Evolutionary conservation across 257 asterid genomes (phyloP).

Genomic region (Solanum appendiculatum): DNA sequence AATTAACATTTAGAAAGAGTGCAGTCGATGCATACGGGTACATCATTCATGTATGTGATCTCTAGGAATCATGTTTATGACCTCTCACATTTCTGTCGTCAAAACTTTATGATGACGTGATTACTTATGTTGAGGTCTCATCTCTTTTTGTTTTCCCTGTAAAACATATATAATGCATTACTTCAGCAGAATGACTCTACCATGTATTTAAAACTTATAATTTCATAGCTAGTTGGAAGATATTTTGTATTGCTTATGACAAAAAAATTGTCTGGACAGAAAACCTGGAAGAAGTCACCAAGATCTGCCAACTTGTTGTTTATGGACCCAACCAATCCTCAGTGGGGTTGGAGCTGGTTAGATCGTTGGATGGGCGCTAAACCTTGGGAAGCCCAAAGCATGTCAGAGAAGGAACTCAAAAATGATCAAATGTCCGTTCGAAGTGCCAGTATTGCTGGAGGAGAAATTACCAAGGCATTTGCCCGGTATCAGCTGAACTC

Average conservation of each 20-base stretch:
- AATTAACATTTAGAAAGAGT: background rate
- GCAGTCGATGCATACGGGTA: background rate
- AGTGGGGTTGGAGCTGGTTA: conserved; percentile 99
- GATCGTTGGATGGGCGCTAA: conserved; percentile 92
- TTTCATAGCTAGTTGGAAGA: background rate
- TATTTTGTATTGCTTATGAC: background rate
- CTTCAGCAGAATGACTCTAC: background rate
- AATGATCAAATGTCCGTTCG: conserved; percentile 33
- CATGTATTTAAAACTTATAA: background rate
- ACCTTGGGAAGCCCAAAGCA: conserved; percentile 48
- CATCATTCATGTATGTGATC: background rate
- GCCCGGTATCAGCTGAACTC: conserved; percentile 64
- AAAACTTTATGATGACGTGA: background rate
- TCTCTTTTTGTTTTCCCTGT: background rate
- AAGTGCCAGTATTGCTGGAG: conserved; percentile 27
- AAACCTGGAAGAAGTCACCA: conserved; percentile 83
- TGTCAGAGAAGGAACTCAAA: conserved; percentile 42
- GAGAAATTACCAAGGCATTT: conserved; percentile 66
- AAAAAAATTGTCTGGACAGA: conserved; percentile 33
- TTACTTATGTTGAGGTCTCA: background rate
- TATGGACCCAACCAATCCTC: conserved; percentile 95
- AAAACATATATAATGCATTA: background rate
- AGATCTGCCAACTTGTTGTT: conserved; percentile 63
- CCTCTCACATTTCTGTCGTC: background rate
- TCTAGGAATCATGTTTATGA: background rate